Evolutionary conservation across 2,329 filamentous ascomycete species (phyloP).

Genomic region (Fonsecaea multimorphosa): DNA sequence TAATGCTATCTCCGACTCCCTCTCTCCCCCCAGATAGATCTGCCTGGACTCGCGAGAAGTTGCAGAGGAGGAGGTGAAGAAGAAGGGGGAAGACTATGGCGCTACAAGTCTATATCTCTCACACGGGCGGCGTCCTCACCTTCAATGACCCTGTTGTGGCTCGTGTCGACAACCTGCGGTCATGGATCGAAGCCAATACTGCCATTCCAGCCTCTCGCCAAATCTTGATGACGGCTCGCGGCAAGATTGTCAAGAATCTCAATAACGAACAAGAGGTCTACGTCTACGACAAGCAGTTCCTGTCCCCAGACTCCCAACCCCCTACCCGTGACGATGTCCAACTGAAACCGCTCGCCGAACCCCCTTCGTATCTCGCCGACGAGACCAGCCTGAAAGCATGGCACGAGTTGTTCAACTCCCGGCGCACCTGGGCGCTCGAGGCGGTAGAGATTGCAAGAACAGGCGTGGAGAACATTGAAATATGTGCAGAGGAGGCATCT

Average conservation of each 20-base stretch:
- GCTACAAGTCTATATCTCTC: slow-evolving; percentile 88
- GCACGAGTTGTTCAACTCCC: slow-evolving; percentile 82
- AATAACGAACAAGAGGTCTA: slow-evolving; percentile 77
- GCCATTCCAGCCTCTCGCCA: slow-evolving; percentile 78
- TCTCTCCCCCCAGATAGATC: slow-evolving; percentile 7
- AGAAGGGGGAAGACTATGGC: slow-evolving; percentile 64
- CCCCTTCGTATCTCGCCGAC: slow-evolving; percentile 81
- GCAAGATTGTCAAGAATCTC: slow-evolving; percentile 80
- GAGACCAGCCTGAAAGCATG: slow-evolving; percentile 84
- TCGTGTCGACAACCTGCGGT: slow-evolving; percentile 77
- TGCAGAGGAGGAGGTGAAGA: slow-evolving; percentile 25
- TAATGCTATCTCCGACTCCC: slow-evolving; percentile 4
- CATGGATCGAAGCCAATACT: slow-evolving; percentile 77
- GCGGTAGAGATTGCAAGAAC: slow-evolving; percentile 71
- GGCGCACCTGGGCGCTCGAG: slow-evolving; percentile 77
- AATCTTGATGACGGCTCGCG: slow-evolving; percentile 83
- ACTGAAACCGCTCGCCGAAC: slow-evolving; percentile 64
- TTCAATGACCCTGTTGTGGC: slow-evolving; percentile 25
- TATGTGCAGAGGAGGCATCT: slow-evolving; percentile 65
- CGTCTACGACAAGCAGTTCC: slow-evolving; percentile 83
- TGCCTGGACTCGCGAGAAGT: slow-evolving; percentile 5
- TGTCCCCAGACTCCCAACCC: slow-evolving; percentile 58
- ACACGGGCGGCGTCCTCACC: slow-evolving; percentile 81
- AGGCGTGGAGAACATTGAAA: slow-evolving; percentile 65
- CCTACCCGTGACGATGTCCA: slow-evolving; percentile 55